These are phyloP conservation scores for Syncephalastrum racemosum DNA, from an alignment of 371 early-diverging fungal species.

Conservation along the genomic window DNA sequence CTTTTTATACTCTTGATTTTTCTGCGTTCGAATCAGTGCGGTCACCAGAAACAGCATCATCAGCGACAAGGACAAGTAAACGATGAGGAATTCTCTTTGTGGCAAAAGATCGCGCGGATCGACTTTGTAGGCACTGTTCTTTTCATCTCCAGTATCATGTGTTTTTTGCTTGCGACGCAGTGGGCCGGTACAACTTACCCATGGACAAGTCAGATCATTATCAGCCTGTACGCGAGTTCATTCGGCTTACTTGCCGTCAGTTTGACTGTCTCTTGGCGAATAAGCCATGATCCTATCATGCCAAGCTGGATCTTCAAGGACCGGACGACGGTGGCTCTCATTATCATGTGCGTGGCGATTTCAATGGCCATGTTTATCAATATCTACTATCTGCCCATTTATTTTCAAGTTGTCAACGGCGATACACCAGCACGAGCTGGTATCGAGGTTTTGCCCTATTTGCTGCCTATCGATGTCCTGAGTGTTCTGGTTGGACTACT, in stretches of 20 bases:
- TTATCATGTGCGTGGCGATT: slow-evolving; percentile 45
- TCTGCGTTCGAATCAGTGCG: background rate
- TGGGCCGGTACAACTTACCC: slow-evolving; percentile 62
- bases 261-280: background rate
- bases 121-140: slow-evolving; percentile 57
- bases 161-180: slow-evolving; percentile 53
- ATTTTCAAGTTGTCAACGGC: slow-evolving; percentile 63
- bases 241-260: too few relatives aligned
- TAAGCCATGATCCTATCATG: too few relatives aligned
- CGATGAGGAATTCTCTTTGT: background rate
- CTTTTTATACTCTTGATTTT: background rate
- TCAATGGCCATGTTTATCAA: slow-evolving; percentile 40
- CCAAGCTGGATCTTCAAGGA: too few relatives aligned
- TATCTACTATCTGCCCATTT: slow-evolving; percentile 66
- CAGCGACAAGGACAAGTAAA: background rate
- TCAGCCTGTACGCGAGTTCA: too few relatives aligned
- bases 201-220: slow-evolving; percentile 37
- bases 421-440: slow-evolving; percentile 28
- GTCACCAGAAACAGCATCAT: background rate
- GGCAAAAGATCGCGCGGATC: too few relatives aligned
- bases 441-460: slow-evolving; percentile 46
- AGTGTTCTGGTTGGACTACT: slow-evolving; percentile 45
- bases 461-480: slow-evolving; percentile 46
- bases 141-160: slow-evolving; percentile 48
- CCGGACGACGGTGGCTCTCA: slow-evolving; percentile 30